Evolutionary conservation across 768 basidiomycete genomes (phyloP), one percentile per base, ranked within the genome.

Genomic region (Melanogaster broomeanus): DNA sequence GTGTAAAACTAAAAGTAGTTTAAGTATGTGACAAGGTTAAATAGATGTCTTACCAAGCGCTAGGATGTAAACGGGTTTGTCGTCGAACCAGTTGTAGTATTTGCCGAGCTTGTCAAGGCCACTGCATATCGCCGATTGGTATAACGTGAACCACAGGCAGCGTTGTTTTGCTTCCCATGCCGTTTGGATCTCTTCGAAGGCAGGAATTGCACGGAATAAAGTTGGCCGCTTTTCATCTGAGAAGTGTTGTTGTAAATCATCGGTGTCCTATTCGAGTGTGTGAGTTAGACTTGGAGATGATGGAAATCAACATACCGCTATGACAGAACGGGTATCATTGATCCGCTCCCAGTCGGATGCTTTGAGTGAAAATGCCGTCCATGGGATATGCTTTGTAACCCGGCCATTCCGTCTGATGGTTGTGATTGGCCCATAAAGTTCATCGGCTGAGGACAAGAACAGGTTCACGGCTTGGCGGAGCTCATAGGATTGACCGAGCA

Each of bases 211-310:
- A 3, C 35, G 44, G 49, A 58, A 70, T 1, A 72, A 57, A 0
- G 67, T 71, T 1, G 61, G 61, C 0, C 53, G 49, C 4, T 45
- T 22, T 10, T 68, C 63, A 0, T 64, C 47, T 0, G 64, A 70
- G 44, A 72, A 69, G 19, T 35, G 21, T 6, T 69, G 65, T 24
- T 68, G 67, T 11, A 65, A 55, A 9, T 47, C 12, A 18, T 71
- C 63, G 1, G 61, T 49, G 10, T 69, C 64, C 21, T 30, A 11
- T 5, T 11, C 7, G 25, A 4, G 30, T 6, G 11, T 8, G 30
- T 30, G 7, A 30, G 30, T 9, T 30, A 10, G 30, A 6, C 9
- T 30, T 6, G 11, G 9, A 30, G 2, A 30, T 30, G 6, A 11
- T 11, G 9, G 7, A 11, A 30, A 27, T 27, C 4, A 27, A 27